A percentile compares a stretch with the other conserved stretches of the same genome.
Evolutionary conservation across 140 eudicot species (phyloP).

Genomic region (Cichorium intybus): DNA sequence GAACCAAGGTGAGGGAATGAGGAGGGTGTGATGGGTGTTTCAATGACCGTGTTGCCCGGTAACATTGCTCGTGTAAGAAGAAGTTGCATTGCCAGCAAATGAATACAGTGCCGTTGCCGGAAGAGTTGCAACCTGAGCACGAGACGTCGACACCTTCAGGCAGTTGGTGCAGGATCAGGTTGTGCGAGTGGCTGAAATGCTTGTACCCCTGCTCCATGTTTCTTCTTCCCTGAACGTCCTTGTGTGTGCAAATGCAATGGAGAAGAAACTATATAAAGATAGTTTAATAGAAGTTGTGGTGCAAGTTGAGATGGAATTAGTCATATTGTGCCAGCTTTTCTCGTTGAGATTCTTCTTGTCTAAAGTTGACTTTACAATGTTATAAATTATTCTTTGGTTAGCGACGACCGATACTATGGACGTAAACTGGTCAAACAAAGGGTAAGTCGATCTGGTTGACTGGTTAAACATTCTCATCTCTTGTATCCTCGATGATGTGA

Average conservation of each 20-base stretch:
- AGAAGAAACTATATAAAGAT: slow-evolving; percentile 16
- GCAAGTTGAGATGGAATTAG: slow-evolving; percentile 27
- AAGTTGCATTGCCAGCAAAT: slow-evolving; percentile 47
- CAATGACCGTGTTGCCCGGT: slow-evolving; percentile 38
- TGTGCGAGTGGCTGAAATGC: slow-evolving; percentile 52
- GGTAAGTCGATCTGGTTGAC: too few species aligned
- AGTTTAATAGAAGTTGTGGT: slow-evolving; percentile 13
- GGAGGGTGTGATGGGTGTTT: slow-evolving; percentile 43
- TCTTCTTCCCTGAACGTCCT: slow-evolving; percentile 7
- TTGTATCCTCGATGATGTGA: too few species aligned
- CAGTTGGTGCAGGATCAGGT: slow-evolving; percentile 32
- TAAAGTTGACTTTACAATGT: slow-evolving; percentile 30
- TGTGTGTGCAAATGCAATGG: slow-evolving; percentile 15
- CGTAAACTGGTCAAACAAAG: neutral
- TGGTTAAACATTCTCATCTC: too few species aligned
- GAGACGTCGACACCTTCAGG: slow-evolving; percentile 32
- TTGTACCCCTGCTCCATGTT: slow-evolving; percentile 43
- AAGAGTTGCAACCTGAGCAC: slow-evolving; percentile 46
- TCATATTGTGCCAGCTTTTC: slow-evolving; percentile 25
- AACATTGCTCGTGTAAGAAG: slow-evolving; percentile 44
- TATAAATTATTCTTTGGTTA: slow-evolving; percentile 6
- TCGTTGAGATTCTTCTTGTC: slow-evolving; percentile 16
- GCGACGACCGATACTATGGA: neutral
- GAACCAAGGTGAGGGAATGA: slow-evolving; percentile 49
- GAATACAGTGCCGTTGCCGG: slow-evolving; percentile 23